Evolutionary conservation across 2,329 filamentous ascomycete species (phyloP).

Genomic region (Trematosphaeria pertusa): DNA sequence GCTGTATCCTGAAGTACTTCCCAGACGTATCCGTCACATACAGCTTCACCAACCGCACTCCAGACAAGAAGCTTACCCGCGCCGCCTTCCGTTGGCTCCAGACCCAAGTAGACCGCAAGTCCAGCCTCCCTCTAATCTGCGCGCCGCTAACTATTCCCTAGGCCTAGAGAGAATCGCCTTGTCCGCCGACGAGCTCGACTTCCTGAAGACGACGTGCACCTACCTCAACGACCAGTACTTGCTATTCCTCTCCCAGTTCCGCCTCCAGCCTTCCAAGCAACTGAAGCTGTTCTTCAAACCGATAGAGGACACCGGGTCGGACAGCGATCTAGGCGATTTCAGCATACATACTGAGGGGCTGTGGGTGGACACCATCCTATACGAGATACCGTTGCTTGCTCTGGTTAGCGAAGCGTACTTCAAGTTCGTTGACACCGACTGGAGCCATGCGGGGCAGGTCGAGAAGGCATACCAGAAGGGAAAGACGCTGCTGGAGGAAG

Average conservation of each 20-base stretch:
- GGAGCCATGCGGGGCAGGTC: slow-evolving; percentile 86
- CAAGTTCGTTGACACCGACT: slow-evolving; percentile 92
- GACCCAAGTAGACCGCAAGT: slow-evolving; percentile 78
- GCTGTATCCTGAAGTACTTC: slow-evolving; percentile 84
- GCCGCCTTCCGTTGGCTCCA: slow-evolving; percentile 85
- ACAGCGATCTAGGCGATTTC: slow-evolving; percentile 74
- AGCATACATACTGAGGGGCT: slow-evolving; percentile 78
- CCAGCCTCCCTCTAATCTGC: background rate
- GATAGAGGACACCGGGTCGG: slow-evolving; percentile 64
- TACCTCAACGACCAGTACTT: slow-evolving; percentile 84
- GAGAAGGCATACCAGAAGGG: slow-evolving; percentile 86
- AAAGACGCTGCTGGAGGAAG: slow-evolving; percentile 75
- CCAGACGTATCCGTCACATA: slow-evolving; percentile 82
- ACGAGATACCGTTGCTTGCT: slow-evolving; percentile 93
- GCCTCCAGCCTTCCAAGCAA: slow-evolving; percentile 80
- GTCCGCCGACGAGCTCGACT: slow-evolving; percentile 78
- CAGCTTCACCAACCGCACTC: slow-evolving; percentile 93
- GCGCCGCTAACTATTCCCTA: slow-evolving; percentile 42
- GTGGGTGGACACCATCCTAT: slow-evolving; percentile 96
- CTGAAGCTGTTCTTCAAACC: slow-evolving; percentile 72
- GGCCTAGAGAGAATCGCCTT: slow-evolving; percentile 84
- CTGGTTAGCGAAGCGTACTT: slow-evolving; percentile 97
- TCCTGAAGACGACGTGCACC: slow-evolving; percentile 77
- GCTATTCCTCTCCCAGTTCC: slow-evolving; percentile 80
- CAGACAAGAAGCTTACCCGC: slow-evolving; percentile 87